Evolutionary conservation across 1,284 basidiomycete genomes (phyloP).

Genomic region (Ceratobasidium sp.): DNA sequence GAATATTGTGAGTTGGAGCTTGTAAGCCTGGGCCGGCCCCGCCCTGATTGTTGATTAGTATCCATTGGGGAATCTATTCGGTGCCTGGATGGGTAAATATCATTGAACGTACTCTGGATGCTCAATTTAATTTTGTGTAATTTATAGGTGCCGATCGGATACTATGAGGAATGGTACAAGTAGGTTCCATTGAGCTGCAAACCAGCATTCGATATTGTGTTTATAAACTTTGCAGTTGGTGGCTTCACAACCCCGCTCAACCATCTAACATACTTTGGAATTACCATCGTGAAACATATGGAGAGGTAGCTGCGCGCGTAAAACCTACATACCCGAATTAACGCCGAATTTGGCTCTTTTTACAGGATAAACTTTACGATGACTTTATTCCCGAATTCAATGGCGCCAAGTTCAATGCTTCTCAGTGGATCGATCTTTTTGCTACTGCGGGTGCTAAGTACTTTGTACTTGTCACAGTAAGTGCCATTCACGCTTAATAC

Average conservation of each 20-base stretch:
- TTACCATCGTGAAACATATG: constrained; percentile 60
- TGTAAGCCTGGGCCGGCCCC: neutral
- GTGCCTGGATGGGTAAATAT: constrained; percentile 47
- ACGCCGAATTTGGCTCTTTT: neutral
- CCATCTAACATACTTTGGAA: constrained; percentile 48
- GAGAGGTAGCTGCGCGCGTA: constrained; percentile 48
- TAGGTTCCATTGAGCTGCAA: constrained; percentile 45
- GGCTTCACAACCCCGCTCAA: constrained; percentile 43
- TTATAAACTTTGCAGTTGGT: constrained; percentile 40
- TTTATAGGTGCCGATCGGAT: constrained; percentile 44
- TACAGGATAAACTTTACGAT: constrained; percentile 59
- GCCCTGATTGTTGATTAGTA: constrained; percentile 45
- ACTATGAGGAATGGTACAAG: constrained; percentile 66
- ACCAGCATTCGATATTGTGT: neutral
- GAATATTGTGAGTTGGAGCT: constrained; percentile 59
- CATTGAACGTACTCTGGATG: neutral
- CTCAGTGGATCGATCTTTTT: constrained; percentile 62
- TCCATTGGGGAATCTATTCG: constrained; percentile 66
- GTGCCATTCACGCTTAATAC: constrained; percentile 39
- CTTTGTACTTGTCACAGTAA: constrained; percentile 63
- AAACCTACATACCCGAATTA: neutral
- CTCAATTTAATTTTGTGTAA: neutral
- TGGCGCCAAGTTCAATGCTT: constrained; percentile 60
- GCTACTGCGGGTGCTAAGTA: constrained; percentile 65
- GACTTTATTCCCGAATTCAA: constrained; percentile 64